Conservation (phyloP, 441 rosid genomes). For the Capsella rubella region DNA sequence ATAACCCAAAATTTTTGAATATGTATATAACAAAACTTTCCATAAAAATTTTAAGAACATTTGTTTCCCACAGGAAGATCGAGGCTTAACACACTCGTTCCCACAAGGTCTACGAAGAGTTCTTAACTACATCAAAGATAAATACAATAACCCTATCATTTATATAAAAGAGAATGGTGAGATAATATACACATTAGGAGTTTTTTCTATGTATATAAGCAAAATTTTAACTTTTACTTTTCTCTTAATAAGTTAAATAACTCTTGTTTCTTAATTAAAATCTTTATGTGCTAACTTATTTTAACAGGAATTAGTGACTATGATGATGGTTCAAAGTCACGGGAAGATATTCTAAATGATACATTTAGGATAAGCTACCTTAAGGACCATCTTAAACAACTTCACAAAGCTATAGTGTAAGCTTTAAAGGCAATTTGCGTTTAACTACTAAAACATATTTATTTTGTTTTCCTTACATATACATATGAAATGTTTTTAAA, state of each 20-base stretch:
- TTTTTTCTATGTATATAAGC: no score
- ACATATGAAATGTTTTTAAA: no score
- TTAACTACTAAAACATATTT: no score
- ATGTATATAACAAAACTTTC: neutral
- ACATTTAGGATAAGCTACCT: constrained; percentile 37
- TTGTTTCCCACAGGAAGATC: neutral
- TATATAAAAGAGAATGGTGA: constrained; percentile 49
- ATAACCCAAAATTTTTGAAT: neutral
- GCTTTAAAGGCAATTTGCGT: no score
- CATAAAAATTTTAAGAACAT: neutral
- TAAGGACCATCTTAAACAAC: constrained; percentile 31
- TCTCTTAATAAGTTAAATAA: no score
- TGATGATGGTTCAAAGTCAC: constrained; percentile 27
- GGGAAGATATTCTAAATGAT: constrained; percentile 41
- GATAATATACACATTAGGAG: neutral
- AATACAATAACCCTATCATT: constrained; percentile 45
- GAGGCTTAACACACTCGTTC: neutral
- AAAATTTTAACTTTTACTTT: no score
- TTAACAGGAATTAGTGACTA: constrained; percentile 31
- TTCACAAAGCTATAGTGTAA: constrained; percentile 3
- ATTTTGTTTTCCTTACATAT: no score
- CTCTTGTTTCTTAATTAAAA: no score
- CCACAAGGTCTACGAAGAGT: constrained; percentile 39
- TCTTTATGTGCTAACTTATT: no score
- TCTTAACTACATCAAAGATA: constrained; percentile 44